Base-by-base conservation (phyloP, 176 grass and related monocot genomes). In the Aechmea fasciata region DNA sequence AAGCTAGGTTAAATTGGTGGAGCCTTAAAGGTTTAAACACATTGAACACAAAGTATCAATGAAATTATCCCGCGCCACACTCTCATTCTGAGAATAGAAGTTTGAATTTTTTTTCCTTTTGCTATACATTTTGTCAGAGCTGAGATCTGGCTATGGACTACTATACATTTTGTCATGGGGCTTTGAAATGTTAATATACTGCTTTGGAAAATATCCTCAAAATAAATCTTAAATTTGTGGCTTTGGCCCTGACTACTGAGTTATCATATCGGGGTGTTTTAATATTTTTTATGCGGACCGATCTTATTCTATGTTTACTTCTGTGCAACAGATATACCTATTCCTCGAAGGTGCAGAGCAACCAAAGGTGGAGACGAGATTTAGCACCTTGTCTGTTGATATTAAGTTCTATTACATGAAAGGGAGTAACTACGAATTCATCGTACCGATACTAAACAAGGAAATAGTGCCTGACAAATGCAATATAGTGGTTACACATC, bases 401-500 rank as follows among this genome's bases (percentile, higher is more conserved):
- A 77, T 87, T 51, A 97, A 92, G 70, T 82, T 97, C 48, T 84
- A 87, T 77, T 83, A 97, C 69, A 73, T 97, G 15, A 73, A 83
- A 49, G 86, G 86, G 49, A 97, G 92, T 50, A 92, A 92, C 62
- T 97, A 97, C 50, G 68, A 86, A 72, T 97, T 79, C 79, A 70
- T 68, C 47, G 81, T 92, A 79, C 79, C 86, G 47, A 97, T 90
- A 73, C 71, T 97, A 52, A 90, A 85, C 77, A 97, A 92, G 73
- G 82, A 90, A 79, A 90, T 92, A 76, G 77, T 90, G 74, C 81
- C 93, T 66, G 86, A 90, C 57, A 92, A 97, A 87, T 86, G 69
- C 61, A 92, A 92, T 73, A 28, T 87, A 72, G 59, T 90, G 69
- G 89, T 97, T 64, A 89, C 90, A 74, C 86, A 88, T 20, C 81